These are phyloP conservation scores for Cutaneotrichosporon cutaneum DNA, from an alignment of 1,284 basidiomycete genomes.

Conservation along the genomic window DNA sequence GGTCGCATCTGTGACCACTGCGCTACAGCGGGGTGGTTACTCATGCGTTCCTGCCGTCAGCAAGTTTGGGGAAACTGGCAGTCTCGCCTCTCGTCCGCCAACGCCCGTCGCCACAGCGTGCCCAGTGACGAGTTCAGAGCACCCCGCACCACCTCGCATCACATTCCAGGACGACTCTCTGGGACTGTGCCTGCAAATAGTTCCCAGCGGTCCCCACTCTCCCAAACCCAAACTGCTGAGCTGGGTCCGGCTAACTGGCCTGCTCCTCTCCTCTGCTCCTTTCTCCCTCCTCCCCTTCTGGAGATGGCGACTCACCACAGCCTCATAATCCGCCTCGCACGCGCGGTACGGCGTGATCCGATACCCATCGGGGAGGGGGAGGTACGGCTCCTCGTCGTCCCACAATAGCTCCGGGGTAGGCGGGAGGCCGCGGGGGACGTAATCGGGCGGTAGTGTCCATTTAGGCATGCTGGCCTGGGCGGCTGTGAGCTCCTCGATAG, in stretches of 20 bases:
- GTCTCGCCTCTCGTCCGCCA: no score
- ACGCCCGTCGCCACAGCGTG: no score
- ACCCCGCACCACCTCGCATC: no score
- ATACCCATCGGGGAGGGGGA: neutral
- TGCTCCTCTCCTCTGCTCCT: neutral
- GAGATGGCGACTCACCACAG: neutral
- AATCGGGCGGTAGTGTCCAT: neutral
- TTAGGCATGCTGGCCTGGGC: neutral
- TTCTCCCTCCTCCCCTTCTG: neutral
- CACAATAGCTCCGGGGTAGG: conserved; percentile 4
- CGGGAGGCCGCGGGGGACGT: neutral
- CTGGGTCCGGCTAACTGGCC: neutral
- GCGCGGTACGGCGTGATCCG: neutral
- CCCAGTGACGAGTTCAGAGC: no score
- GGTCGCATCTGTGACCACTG: neutral
- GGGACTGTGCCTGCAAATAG: no score
- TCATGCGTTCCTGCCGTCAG: neutral
- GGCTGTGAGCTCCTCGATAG: neutral
- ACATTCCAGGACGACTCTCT: no score
- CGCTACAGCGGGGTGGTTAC: neutral
- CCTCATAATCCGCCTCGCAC: conserved; percentile 1
- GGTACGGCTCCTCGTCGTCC: conserved; percentile 6
- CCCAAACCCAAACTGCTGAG: no score
- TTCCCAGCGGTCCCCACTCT: no score
- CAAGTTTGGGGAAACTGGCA: neutral